Base-by-base conservation (phyloP, 139 green algal genomes). In the Auxenochlorella pyrenoidosa region DNA sequence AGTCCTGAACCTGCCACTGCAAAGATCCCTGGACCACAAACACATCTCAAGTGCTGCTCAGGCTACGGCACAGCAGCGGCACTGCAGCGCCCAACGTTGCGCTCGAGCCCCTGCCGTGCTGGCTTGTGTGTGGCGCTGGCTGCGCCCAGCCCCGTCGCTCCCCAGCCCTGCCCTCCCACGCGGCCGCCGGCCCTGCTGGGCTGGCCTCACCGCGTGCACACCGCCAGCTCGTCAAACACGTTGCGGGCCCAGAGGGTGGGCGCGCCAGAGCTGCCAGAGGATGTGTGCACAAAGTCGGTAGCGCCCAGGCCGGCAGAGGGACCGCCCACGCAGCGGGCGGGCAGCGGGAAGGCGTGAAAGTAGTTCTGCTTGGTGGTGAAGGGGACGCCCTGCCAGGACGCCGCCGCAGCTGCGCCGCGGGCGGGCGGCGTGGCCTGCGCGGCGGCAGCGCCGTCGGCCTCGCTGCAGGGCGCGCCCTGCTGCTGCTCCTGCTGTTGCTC, bases 301-400 rank as follows among this genome's bases (percentile, higher is more conserved):
- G 54, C 54, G 15, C 13, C 36, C 19, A 85, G 59, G 34, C 34
- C 59, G 54, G 15, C 54, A 22, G 54, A 8, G 10, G 15, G 12
- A 13, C 79, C 79, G 26, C 60, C 40, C 36, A 60, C 26, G 79
- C 79, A 85, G 26, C 79, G 58, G 59, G 75, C 12, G 1, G 38
- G n/a, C 34, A 85, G 58, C 54, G 79, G 79, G 22, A 26, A 85
- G 24, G 34, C 18, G 12, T 85, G 79, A 28, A 73, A 75, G 58
- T 85, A 85, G 36, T 70, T 58, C 19, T 85, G 34, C 38, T 85
- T 85, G n/a, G 79, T 75, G n/a, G 30, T 40, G 24, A 54, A 85
- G 13, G 79, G 79, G 1, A 85, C 59, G 12, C 26, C 22, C 10
- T 60, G 24, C 75, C 75, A 80, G 75, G 19, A 40, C 2, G 24